Base-by-base conservation (phyloP, 148 eudicot genomes). In the Chenopodium album region DNA sequence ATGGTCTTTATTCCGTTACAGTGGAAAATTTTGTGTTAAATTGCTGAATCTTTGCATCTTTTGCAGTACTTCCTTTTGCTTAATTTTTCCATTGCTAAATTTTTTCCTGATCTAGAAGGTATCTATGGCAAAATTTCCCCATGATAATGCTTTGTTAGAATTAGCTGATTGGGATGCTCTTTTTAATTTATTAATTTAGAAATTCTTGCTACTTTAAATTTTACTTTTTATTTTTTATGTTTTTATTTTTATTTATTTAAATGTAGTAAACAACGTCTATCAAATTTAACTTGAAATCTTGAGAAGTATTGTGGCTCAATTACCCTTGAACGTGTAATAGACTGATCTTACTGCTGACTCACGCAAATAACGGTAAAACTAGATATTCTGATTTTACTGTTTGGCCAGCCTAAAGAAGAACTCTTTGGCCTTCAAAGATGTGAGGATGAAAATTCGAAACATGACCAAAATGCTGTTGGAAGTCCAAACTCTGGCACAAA, bases 1-100 rank as follows among this genome's bases (percentile, higher is more conserved):
- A 90, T 13, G 85, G 60, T 37, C 70, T 37, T 37, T 78, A 34
- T 52, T 32, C 71, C 4, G 59, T 26, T 67, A 46, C 26, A 20
- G 50, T 63, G 0, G 71, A n/a, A 54, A 19, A 46, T 71, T 66
- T 23, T 84, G 16, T 72, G 16, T 16, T 69, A 19, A 76, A 79
- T 48, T 63, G 60, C 65, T 60, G 37, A 29, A 62, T 48, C 31
- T 60, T 22, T 37, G 37, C 46, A 26, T 63, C 26, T n/a, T 16
- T 73, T 28, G 69, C 52, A 44, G 32, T 9, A 79, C 69, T 47
- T 69, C 1, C 20, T 59, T 54, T 56, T 65, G 78, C 67, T 67
- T n/a, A 78, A 22, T 63, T 41, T 65, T 63, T 48, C 34, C 11
- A 32, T 19, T 32, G 9, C 32, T 34, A 23, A 59, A 26, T 13